Base-by-base conservation (phyloP, 139 green algal genomes). In the Mesotaenium endlicherianum region DNA sequence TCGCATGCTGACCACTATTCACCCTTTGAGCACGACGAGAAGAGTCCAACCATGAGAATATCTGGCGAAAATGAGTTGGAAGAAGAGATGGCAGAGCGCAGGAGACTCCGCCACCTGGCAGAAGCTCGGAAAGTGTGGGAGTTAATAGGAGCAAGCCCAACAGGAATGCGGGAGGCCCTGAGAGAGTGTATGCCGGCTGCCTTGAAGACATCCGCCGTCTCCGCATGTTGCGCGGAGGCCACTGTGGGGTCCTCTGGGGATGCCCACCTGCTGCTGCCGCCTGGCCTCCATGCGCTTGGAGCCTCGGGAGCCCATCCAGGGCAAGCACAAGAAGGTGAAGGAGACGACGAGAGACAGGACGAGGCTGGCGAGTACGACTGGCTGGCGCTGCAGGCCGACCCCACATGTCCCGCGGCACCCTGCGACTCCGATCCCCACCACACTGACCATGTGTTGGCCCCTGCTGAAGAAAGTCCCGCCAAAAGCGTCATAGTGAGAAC, bases 81-180 rank as follows among this genome's bases (percentile, higher is more conserved):
- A 64, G 26, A 64, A 34, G 20, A 34, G 53, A 64, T 20, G 26
- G 53, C 20, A 26, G 53, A 64, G 38, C 36, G 11, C 8, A 74
- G 11, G 38, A 8, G 60, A 11, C 11, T 59, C 34, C 45, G 39
- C 30, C 70, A 79, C 30, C 49, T 79, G 70, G 34, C 57, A 36
- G 70, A 79, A 6, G 70, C 70, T 31, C 40, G 38, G 49, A 31
- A 36, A 2, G 70, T 79, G 45, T 79, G 70, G 70, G 31, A 79
- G 49, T 31, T 36, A 31, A 79, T 79, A 30, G 30, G 57, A 36
- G 70, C 40, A 34, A 68, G 47, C 47, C 70, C 70, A 38, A 31
- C 31, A 40, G 70, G 70, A 31, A 79, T 79, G 70, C 57, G 70
- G 6, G 47, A 31, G 14, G 70, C 70, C 30, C 49, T 79, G 31